Evolutionary conservation across 2,329 filamentous ascomycete species (phyloP).

Genomic region (Hymenoscyphus repandus): DNA sequence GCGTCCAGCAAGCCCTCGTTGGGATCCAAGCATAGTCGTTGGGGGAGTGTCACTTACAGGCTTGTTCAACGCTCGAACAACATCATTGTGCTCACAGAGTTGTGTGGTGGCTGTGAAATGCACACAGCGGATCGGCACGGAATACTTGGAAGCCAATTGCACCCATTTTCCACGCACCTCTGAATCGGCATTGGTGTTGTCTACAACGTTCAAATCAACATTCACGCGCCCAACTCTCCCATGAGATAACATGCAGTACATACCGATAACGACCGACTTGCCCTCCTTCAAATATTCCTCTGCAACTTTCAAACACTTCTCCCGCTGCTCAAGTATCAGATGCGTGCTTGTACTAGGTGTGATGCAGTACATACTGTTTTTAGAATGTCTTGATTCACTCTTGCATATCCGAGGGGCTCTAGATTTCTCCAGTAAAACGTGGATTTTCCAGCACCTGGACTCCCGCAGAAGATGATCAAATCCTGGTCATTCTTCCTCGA

Average conservation of each 20-base stretch:
- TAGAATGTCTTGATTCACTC: constrained; percentile 85
- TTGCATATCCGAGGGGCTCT: constrained; percentile 71
- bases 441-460: constrained; percentile 86
- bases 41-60: constrained; percentile 20
- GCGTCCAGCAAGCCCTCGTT: constrained; percentile 4
- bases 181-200: constrained; percentile 90
- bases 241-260: constrained; percentile 29
- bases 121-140: constrained; percentile 76
- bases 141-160: constrained; percentile 62
- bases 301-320: constrained; percentile 69
- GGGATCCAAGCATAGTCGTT: constrained; percentile 3
- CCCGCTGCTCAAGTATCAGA: constrained; percentile 35
- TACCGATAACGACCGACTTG: constrained; percentile 72
- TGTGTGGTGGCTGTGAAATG: constrained; percentile 69
- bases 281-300: constrained; percentile 58
- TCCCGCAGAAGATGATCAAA: constrained; percentile 80
- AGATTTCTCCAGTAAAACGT: constrained; percentile 80
- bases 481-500: constrained; percentile 63
- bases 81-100: constrained; percentile 76
- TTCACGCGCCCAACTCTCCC: constrained; percentile 3
- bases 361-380: constrained; percentile 53
- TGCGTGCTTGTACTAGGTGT: constrained; percentile 4
- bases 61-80: constrained; percentile 64
- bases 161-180: constrained; percentile 78
- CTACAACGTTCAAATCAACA: constrained; percentile 34